Evolutionary conservation across 768 basidiomycete species (phyloP), one percentile per base, ranked within the genome.

Genomic region (Collybia nuda): DNA sequence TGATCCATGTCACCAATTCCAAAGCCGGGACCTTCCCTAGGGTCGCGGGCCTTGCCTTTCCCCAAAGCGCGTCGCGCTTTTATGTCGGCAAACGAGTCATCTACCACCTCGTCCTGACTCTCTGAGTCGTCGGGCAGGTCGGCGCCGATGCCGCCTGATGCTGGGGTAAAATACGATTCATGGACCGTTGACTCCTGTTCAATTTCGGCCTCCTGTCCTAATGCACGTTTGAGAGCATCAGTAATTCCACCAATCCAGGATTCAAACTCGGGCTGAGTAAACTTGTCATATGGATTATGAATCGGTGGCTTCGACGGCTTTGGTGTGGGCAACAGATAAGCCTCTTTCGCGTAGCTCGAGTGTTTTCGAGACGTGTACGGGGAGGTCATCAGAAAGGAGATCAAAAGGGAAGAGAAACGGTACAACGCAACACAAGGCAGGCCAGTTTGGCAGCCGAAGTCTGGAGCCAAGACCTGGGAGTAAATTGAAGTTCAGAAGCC

Each of bases 261-360:
- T 72, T 88, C 85, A 57, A 88, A 89, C 55, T 88, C 80, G 1
- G 72, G 68, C 60, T 82, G 76, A 1, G 84, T 75, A 63, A 89
- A 86, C 63, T 84, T 84, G 64, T 88, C 85, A 62, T 83, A 89
- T 1, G 87, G 87, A 58, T 89, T 89, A 46, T 79, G 65, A 47
- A 86, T 76, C 17, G 86, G 85, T 5, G 81, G 67, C 17, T 75
- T 73, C 1, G 59, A 45, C 1, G 57, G 15, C 40, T 57, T 65
- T 11, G 56, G 47, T 1, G 50, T 53, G 3, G 54, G 32, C 15
- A 60, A 40, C 9, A 41, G 51, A 44, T 63, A 55, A 12, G 54
- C 29, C n/a, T 37, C 39, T 24, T 40, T 46, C 38, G 54, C 5
- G 23, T 41, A 40, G 35, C 39, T 15, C 47, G 56, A 41, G 11